Percentiles rank a stretch among this genome's conserved stretches.
Conservation (phyloP, 257 asterid species). For the Forsythia suspensa region DNA sequence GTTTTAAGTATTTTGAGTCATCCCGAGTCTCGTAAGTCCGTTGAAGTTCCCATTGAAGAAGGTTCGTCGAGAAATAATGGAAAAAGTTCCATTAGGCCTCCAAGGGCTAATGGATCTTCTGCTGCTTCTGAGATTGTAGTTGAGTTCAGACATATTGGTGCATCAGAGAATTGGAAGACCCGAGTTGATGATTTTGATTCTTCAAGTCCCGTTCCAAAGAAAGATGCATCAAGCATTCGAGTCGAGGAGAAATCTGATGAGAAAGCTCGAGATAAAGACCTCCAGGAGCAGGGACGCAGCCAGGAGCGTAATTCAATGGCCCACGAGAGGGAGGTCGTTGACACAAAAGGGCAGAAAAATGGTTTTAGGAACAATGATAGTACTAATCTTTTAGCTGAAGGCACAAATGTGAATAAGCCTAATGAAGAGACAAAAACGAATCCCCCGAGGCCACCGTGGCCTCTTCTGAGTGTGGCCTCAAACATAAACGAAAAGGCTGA, state of each 20-base stretch:
- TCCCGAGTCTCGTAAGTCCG: constrained; percentile 8
- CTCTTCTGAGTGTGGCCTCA: constrained; percentile 32
- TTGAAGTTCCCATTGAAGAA: constrained; percentile 23
- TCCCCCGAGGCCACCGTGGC: constrained; percentile 26
- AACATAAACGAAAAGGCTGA: constrained; percentile 58
- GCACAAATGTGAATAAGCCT: background rate
- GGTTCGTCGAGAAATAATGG: constrained; percentile 20
- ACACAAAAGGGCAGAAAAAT: background rate
- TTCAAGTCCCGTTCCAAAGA: constrained; percentile 14
- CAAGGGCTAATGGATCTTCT: constrained; percentile 8
- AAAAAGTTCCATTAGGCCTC: background rate
- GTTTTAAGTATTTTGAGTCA: constrained; percentile 26
- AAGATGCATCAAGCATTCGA: constrained; percentile 16
- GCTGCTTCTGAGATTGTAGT: constrained; percentile 26
- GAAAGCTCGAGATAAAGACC: background rate
- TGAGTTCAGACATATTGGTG: constrained; percentile 47
- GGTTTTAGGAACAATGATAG: background rate
- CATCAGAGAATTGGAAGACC: background rate
- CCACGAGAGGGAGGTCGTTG: background rate
- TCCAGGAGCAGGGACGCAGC: background rate
- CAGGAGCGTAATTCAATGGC: background rate
- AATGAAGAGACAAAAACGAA: constrained; percentile 19
- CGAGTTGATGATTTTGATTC: background rate
- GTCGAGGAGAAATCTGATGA: background rate
- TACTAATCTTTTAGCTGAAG: constrained; percentile 2